A percentile compares a stretch with the other conserved stretches of the same genome.
phyloP scores from a whole-genome alignment of 495 filamentous ascomycete species.

The Paragyromitra xinjiangensis region DNA sequence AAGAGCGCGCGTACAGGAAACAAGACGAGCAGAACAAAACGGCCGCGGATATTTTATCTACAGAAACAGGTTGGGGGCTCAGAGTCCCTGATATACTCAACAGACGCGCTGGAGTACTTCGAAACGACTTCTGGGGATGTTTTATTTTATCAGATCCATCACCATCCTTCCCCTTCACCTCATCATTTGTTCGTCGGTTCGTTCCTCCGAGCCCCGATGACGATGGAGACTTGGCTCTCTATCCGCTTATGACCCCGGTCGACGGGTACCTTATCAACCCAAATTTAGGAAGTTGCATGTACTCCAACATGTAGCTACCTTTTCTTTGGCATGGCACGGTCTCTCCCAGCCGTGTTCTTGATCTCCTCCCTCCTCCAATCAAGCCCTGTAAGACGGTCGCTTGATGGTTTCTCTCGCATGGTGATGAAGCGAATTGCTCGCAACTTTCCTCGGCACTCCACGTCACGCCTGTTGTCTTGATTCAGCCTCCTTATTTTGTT shows the following conservation, averaged over 20 bases:
- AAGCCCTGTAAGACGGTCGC: neutral
- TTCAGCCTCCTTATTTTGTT: conserved; percentile 49
- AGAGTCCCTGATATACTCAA: neutral
- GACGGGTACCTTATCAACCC: conserved; percentile 38
- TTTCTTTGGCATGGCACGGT: neutral
- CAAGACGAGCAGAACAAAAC: neutral
- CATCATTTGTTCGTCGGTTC: neutral
- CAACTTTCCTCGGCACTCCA: conserved; percentile 46
- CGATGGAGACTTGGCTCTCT: neutral
- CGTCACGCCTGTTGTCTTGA: conserved; percentile 47
- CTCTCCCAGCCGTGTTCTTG: conserved; percentile 28
- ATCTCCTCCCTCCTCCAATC: conserved; percentile 15
- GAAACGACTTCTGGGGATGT: neutral
- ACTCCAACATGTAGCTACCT: neutral
- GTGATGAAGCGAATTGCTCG: conserved; percentile 32
- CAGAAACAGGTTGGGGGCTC: neutral
- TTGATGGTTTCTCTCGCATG: neutral
- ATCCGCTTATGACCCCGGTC: conserved; percentile 7
- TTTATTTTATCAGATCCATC: neutral
- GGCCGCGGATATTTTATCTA: neutral
- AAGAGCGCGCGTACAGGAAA: conserved; percentile 3
- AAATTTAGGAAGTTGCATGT: conserved; percentile 6
- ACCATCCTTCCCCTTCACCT: neutral
- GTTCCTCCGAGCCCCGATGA: conserved; percentile 11
- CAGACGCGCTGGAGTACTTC: conserved; percentile 2